Base-by-base conservation (phyloP, 192 early-diverging fungal genomes). In the Podila clonocystis region DNA sequence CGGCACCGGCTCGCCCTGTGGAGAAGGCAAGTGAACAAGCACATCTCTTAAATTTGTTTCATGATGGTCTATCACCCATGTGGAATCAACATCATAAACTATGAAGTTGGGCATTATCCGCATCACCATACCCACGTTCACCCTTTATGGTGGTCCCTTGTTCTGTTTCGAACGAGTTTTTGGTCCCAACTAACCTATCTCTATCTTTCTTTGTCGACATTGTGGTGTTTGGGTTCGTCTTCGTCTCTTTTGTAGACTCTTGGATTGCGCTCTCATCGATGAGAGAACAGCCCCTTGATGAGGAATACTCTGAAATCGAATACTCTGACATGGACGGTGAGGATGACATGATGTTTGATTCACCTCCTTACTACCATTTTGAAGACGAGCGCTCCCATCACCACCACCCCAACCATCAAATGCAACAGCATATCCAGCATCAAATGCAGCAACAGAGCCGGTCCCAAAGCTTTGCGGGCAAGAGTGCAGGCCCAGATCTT, bases 291-390 rank as follows among this genome's bases (percentile, higher is more conserved):
- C 59, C 72, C 52, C 55, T 80, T 22, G 70, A 72, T 45, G 77
- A 80, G 29, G 77, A 80, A 5, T 80, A 73, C 67, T 80, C 77
- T 41, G 77, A 80, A 59, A 65, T 80, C 30, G 77, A 80, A 33
- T 80, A 80, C 67, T 80, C 77, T 34, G 77, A 80, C 50, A 73
- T 80, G 66, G 77, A 80, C 50, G 77, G 77, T 0, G 77, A 80
- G 36, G 77, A 80, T 48, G 77, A 80, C 58, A 69, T 80, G 77
- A 73, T 80, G 50, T 80, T 73, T 57, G 77, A 80, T 58, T 66
- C 75, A 22, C 75, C 75, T 8, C 75, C 75, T 29, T 78, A 78
- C 50, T 78, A 71, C 45, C 65, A 71, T 45, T 70, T 70, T 36
- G 75, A 71, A n/a, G 77, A 80, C 34, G 77, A 80, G 26, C 52